phyloP scores from a whole-genome alignment of 176 grass and related monocot species.

The Hyparrhenia diplandra region DNA sequence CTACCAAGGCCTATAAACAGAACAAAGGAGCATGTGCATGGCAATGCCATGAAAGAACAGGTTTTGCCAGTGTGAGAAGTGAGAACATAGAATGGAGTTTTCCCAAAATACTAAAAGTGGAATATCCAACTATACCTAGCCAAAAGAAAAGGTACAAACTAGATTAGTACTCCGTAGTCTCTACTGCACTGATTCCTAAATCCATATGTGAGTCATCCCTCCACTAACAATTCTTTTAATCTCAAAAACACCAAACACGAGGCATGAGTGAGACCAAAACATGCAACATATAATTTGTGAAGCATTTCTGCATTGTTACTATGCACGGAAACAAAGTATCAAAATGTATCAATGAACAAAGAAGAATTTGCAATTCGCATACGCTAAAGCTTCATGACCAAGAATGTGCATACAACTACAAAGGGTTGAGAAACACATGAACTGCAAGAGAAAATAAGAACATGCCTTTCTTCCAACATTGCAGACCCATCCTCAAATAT shows the following conservation, averaged over 20 bases:
- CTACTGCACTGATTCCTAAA: background rate
- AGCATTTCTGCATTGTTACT: background rate
- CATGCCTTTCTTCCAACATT: constrained; percentile 89
- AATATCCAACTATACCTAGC: background rate
- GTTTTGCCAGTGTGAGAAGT: background rate
- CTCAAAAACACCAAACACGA: background rate
- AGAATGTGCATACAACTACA: background rate
- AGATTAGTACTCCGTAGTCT: background rate
- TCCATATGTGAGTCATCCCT: background rate
- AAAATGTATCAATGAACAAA: background rate
- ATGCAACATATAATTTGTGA: background rate
- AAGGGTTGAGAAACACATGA: background rate
- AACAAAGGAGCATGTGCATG: background rate
- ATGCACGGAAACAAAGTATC: background rate
- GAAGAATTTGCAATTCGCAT: constrained; percentile 18
- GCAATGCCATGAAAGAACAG: background rate
- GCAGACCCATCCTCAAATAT: constrained; percentile 96
- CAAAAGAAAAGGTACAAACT: background rate
- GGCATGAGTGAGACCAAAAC: background rate
- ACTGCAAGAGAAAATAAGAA: constrained; percentile 7
- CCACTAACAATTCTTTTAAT: background rate
- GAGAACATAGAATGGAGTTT: background rate
- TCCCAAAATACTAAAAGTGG: background rate
- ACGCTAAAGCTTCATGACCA: background rate
- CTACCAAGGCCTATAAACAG: background rate